Percentiles rank a stretch among this genome's conserved stretches.
These are phyloP conservation scores for Colletotrichum acutatum DNA, from an alignment of 2,329 filamentous ascomycete species.

Conservation along the genomic window DNA sequence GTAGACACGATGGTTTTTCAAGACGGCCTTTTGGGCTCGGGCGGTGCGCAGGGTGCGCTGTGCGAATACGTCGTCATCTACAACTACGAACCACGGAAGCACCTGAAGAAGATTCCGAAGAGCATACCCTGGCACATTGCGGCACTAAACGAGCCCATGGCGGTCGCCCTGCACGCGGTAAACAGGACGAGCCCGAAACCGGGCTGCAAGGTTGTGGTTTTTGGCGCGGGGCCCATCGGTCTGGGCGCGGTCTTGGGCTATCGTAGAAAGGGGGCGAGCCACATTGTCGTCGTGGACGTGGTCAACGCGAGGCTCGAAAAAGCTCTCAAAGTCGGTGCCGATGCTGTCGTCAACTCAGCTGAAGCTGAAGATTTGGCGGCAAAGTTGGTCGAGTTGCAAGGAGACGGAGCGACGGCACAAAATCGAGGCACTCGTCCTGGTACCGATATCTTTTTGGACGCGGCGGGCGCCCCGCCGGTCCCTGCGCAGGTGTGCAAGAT, in stretches of 20 bases:
- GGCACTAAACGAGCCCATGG: slow-evolving; percentile 20
- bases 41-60: slow-evolving; percentile 3
- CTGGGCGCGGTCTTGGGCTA: slow-evolving; percentile 7
- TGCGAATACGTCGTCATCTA: slow-evolving; percentile 16
- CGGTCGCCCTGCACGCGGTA: neutral
- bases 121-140: slow-evolving; percentile 1
- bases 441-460: slow-evolving; percentile 12
- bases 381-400: neutral
- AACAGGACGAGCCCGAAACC: slow-evolving; percentile 6
- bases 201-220: slow-evolving; percentile 2
- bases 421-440: neutral
- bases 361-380: neutral
- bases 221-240: slow-evolving; percentile 9
- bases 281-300: slow-evolving; percentile 6
- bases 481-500: neutral
- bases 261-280: neutral
- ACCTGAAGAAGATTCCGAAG: neutral
- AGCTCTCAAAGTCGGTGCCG: slow-evolving; percentile 1
- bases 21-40: neutral
- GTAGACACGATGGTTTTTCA: slow-evolving; percentile 3
- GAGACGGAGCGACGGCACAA: neutral
- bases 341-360: neutral
- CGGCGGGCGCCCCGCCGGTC: slow-evolving; percentile 12
- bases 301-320: slow-evolving; percentile 6
- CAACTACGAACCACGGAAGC: slow-evolving; percentile 13